These are phyloP conservation scores for Tricholoma terreum DNA, from an alignment of 768 basidiomycete genomes.

Conservation along the genomic window DNA sequence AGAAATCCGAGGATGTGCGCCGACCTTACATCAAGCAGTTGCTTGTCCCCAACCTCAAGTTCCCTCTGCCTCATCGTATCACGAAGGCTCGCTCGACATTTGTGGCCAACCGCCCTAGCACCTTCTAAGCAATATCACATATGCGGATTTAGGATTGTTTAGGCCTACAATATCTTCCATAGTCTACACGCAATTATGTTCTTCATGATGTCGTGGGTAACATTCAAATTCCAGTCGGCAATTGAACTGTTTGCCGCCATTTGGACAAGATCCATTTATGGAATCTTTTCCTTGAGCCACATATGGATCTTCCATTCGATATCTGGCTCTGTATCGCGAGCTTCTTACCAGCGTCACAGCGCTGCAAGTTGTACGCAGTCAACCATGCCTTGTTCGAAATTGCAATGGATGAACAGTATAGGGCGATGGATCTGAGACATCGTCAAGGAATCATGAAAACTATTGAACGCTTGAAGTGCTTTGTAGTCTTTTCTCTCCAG, in stretches of 20 bases:
- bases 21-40: slow-evolving; percentile 99
- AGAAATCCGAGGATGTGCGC: slow-evolving; percentile 88
- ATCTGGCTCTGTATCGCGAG: slow-evolving; percentile 15
- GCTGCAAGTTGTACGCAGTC: slow-evolving; percentile 7
- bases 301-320: slow-evolving; percentile 17
- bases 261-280: too few species aligned
- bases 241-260: too few species aligned
- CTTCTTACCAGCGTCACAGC: slow-evolving; percentile 10
- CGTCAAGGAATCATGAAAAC: not conserved
- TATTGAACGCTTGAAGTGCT: not conserved
- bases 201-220: not conserved
- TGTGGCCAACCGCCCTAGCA: slow-evolving; percentile 71
- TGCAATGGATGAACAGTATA: slow-evolving; percentile 20
- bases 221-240: not conserved
- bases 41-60: slow-evolving; percentile 84
- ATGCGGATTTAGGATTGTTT: slow-evolving; percentile 1
- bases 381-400: slow-evolving; percentile 17
- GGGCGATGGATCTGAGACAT: slow-evolving; percentile 9
- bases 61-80: slow-evolving; percentile 94
- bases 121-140: slow-evolving; percentile 48
- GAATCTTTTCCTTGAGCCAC: too few species aligned
- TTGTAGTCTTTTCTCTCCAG: too few species aligned
- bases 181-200: slow-evolving; percentile 13
- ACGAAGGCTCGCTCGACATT: slow-evolving; percentile 77
- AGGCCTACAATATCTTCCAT: slow-evolving; percentile 8